Evolutionary conservation across 768 basidiomycete species (phyloP).

Genomic region (Phylloporus rhodoxanthus): DNA sequence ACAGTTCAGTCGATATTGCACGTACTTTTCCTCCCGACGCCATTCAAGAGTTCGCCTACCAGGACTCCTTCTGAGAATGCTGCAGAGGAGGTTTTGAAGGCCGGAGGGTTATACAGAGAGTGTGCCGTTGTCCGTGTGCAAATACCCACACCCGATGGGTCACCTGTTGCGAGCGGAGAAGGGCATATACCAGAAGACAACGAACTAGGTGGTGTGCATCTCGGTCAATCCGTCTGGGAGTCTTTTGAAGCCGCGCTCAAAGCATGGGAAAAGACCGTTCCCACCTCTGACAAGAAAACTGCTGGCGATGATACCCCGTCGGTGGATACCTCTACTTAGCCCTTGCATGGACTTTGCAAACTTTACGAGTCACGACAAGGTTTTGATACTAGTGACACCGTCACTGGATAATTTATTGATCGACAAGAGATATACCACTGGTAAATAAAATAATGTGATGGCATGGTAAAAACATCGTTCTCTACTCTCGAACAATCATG

Average conservation of each 20-base stretch:
- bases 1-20: slow-evolving; percentile 77
- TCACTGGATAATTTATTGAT: slow-evolving; percentile 23
- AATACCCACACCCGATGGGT: slow-evolving; percentile 28
- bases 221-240: slow-evolving; percentile 73
- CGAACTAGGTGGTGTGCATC: slow-evolving; percentile 64
- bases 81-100: slow-evolving; percentile 64
- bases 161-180: slow-evolving; percentile 21
- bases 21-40: slow-evolving; percentile 74
- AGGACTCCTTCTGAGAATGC: slow-evolving; percentile 10
- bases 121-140: slow-evolving; percentile 57
- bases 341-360: slow-evolving; percentile 3
- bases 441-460: slow-evolving; percentile 28
- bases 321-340: slow-evolving; percentile 18
- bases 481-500: slow-evolving; percentile 7
- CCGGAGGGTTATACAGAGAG: slow-evolving; percentile 72
- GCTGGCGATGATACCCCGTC: slow-evolving; percentile 20
- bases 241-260: slow-evolving; percentile 62
- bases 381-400: slow-evolving; percentile 2
- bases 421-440: slow-evolving; percentile 2
- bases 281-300: slow-evolving; percentile 18
- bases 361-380: neutral
- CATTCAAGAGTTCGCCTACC: slow-evolving; percentile 51
- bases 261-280: slow-evolving; percentile 49
- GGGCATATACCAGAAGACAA: slow-evolving; percentile 50
- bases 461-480: slow-evolving; percentile 6